Base-by-base conservation (phyloP, 2,329 filamentous ascomycete genomes). In the Lachnellula cervina region DNA sequence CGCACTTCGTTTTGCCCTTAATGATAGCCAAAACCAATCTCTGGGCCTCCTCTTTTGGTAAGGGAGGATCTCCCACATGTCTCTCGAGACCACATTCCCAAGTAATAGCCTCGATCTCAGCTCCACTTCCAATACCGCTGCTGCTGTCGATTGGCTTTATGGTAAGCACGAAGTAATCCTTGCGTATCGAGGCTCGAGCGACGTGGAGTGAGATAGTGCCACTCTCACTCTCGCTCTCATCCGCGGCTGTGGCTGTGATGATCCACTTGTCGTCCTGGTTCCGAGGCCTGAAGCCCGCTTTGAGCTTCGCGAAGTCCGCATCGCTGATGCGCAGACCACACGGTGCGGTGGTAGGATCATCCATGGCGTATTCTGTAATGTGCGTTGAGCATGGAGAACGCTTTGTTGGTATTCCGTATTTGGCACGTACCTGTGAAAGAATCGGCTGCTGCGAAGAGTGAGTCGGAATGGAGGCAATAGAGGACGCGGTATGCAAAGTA, bases 241-340 rank as follows among this genome's bases (percentile, higher is more conserved):
- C 51, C 32, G 25, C 28, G 46, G n/a, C 51, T 23, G 23, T 38
- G 40, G 42, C 51, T 47, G n/a, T 8, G 46, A 47, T 19, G 21
- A 34, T 3, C 51, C 51, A 52, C 21, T 47, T 52, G 51, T 52
- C 40, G 21, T 52, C 43, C n/a, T 3, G 2, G 21, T 52, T 40
- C 34, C 6, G 7, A 45, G 51, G 40, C 51, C 19, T 38, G 43
- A 52, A 45, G 21, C 51, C 51, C 38, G 38, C 38, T 52, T 52
- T 21, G 51, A 52, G 51, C 51, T 52, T 52, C 51, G n/a, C 17
- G 51, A 52, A 52, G 32, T 52, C 51, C 46, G 51, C 51, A 40
- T 52, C 51, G 51, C 51, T 52, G 51, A 52, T 52, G 21, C 28
- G n/a, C n/a, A 46, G n/a, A 52, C 43, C 51, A 40, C 51, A 52